Conservation (phyloP, 148 eudicot genomes). For the Amaranthus hypochondriacus region DNA sequence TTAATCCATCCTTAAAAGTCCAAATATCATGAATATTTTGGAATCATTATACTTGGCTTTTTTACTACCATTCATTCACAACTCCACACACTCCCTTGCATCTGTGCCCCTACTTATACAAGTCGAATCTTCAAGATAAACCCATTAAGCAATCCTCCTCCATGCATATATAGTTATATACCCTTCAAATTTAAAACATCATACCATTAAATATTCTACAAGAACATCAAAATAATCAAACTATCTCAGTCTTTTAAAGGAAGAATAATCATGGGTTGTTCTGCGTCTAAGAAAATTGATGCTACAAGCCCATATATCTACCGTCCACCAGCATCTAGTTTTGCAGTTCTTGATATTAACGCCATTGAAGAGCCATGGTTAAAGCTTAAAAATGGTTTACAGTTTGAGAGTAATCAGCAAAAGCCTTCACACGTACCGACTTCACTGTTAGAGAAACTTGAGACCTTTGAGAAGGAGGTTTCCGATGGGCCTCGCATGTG, state of each 20-base stretch:
- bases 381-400: slow-evolving; percentile 19
- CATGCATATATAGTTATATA: slow-evolving; percentile 9
- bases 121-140: slow-evolving; percentile 6
- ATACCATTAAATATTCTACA: background rate
- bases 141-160: background rate
- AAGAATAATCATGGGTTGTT: slow-evolving; percentile 59
- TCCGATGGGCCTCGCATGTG: slow-evolving; percentile 74
- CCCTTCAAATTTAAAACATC: background rate
- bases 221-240: background rate
- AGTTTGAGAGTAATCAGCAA: slow-evolving; percentile 20
- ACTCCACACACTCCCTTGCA: slow-evolving; percentile 11
- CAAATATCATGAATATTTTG: too few species aligned
- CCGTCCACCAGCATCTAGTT: slow-evolving; percentile 66
- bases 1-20: too few species aligned
- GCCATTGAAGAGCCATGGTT: slow-evolving; percentile 89
- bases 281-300: slow-evolving; percentile 59
- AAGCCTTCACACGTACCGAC: slow-evolving; percentile 48
- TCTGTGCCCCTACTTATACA: slow-evolving; percentile 6
- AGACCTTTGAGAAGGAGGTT: slow-evolving; percentile 39
- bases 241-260: background rate
- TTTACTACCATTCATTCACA: slow-evolving; percentile 17
- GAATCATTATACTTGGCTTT: slow-evolving; percentile 17
- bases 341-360: slow-evolving; percentile 72
- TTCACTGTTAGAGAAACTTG: slow-evolving; percentile 69
- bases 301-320: slow-evolving; percentile 43